Evolutionary conservation across 345 rosid species (phyloP), one percentile per base, ranked within the genome.

Genomic region (Ceriops tagal): DNA sequence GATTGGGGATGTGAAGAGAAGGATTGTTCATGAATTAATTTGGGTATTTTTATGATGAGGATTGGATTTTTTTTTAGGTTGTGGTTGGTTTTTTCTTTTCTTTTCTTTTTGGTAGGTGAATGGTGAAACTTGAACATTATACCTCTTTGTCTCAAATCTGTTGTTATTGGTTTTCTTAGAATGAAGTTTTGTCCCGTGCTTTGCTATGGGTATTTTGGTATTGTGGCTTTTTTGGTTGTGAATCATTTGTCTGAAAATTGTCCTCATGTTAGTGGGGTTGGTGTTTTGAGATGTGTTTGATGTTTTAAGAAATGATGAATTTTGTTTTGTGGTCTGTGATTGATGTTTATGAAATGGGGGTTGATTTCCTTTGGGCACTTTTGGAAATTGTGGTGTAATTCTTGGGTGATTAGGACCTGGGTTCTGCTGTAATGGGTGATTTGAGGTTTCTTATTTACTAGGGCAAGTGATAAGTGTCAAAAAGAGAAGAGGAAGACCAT

Each of bases 401-500:
- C 26, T 18, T 70, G 16, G 43, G 24, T 34, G 30, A 58, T 49
- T 32, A n/a, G 8, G 58, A 37, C 13, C 4, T 19, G 16, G 26
- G 39, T 24, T 16, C 35, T 65, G 66, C 27, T 55, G 39, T 58
- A 22, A 9, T 8, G 43, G 58, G 39, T 56, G 63, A n/a, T 64
- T 72, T 26, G 7, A 22, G 65, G 6, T 21, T 60, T 58, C 53
- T 70, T 70, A 31, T 76, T 70, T 52, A 46, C 4, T 56, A 86
- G 92, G 84, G 93, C 95, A 5, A 83, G 89, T 70, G 86, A 87
- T 76, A 84, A 83, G 83, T 87, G 96, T 61, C 88, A 84, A 74
- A 82, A 80, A 64, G 92, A 89, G 83, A 89, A 89, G 78, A 75
- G 95, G 68, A 89, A 89, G 82, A 89, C 91, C 21, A 83, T 87